A percentile compares a stretch with the other conserved stretches of the same genome.
Evolutionary conservation across 345 rosid species (phyloP).

Genomic region (Arabis alpina): DNA sequence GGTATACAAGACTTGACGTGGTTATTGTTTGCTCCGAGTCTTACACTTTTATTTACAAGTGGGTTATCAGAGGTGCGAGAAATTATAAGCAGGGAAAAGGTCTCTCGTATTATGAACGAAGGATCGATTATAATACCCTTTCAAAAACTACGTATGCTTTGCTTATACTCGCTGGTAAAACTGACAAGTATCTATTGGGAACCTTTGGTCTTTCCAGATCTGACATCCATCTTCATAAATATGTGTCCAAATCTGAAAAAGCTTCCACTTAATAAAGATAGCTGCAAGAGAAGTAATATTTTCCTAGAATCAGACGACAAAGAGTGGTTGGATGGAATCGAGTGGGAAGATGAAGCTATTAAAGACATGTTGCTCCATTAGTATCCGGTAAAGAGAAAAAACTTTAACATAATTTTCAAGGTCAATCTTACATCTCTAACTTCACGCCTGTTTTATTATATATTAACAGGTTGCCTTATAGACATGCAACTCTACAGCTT

Average conservation of each 20-base stretch:
- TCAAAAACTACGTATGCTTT: not conserved
- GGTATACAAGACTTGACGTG: too few relatives aligned
- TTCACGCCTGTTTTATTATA: too few relatives aligned
- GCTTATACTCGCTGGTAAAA: not conserved
- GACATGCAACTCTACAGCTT: too few relatives aligned
- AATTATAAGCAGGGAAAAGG: not conserved
- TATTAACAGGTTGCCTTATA: too few relatives aligned
- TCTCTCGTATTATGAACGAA: not conserved
- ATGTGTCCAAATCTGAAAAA: not conserved
- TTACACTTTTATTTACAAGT: not conserved
- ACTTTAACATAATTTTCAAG: too few relatives aligned
- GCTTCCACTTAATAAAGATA: not conserved
- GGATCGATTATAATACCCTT: not conserved
- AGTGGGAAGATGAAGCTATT: too few relatives aligned
- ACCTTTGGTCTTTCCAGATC: not conserved
- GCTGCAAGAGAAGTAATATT: not conserved
- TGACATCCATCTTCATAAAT: accelerated
- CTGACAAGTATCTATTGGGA: not conserved
- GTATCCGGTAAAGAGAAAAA: too few relatives aligned
- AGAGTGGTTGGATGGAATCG: too few relatives aligned
- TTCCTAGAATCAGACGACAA: too few relatives aligned
- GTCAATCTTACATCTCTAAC: too few relatives aligned
- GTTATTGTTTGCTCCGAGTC: too few relatives aligned
- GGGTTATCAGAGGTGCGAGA: not conserved
- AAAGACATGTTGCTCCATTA: too few relatives aligned